Evolutionary conservation across 768 basidiomycete genomes (phyloP).

Genomic region (Tephrocybe sp.): DNA sequence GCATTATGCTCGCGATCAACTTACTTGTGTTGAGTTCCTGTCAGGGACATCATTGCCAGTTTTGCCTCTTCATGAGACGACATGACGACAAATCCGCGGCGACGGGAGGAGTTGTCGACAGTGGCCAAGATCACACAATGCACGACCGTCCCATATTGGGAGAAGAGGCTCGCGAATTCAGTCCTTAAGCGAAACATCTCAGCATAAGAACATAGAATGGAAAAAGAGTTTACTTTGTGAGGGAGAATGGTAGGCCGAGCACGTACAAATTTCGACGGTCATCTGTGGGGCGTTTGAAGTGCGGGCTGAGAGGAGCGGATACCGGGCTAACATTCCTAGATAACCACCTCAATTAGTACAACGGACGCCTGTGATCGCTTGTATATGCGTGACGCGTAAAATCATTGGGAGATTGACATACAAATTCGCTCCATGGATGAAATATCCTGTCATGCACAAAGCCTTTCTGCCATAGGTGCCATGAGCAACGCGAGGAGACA

Average conservation of each 20-base stretch:
- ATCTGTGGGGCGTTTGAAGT: conserved; percentile 31
- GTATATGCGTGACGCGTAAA: no score
- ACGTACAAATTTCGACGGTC: conserved; percentile 84
- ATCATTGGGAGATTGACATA: conserved; percentile 32
- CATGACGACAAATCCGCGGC: conserved; percentile 86
- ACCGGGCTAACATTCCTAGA: conserved; percentile 40
- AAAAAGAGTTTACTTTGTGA: conserved; percentile 59
- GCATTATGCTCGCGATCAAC: conserved; percentile 7
- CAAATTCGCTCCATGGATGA: conserved; percentile 53
- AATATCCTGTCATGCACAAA: conserved; percentile 65
- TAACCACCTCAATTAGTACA: background rate
- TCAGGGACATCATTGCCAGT: conserved; percentile 62
- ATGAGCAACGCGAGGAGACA: background rate
- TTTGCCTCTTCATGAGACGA: conserved; percentile 70
- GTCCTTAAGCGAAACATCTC: conserved; percentile 25
- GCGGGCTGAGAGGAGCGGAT: conserved; percentile 20
- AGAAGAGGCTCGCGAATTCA: conserved; percentile 64
- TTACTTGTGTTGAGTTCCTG: conserved; percentile 71
- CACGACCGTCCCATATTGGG: conserved; percentile 62
- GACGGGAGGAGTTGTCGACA: conserved; percentile 79
- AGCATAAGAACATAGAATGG: background rate
- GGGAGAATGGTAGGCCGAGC: conserved; percentile 78
- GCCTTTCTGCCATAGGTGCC: conserved; percentile 49
- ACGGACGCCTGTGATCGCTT: conserved; percentile 16
- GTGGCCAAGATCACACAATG: conserved; percentile 85